Evolutionary conservation across 768 basidiomycete genomes (phyloP).

Genomic region (Tulasnella sp.): DNA sequence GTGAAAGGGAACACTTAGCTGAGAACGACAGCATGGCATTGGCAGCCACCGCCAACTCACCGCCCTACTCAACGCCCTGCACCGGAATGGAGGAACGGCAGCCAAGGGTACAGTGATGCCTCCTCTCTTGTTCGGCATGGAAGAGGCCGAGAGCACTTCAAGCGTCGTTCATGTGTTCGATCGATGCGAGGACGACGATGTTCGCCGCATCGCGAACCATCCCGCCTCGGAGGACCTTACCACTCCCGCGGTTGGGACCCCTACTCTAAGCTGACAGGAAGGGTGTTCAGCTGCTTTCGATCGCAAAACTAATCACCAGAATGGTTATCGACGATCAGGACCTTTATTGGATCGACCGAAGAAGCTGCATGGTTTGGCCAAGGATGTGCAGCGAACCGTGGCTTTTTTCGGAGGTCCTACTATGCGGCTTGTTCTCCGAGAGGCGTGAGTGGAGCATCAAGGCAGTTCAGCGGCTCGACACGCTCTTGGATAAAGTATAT

Average conservation of each 20-base stretch:
- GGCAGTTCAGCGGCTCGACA: not conserved
- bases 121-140: not conserved
- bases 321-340: not conserved
- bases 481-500: not conserved
- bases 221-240: not conserved
- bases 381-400: not conserved
- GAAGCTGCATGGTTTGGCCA: not conserved
- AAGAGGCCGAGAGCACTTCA: not conserved
- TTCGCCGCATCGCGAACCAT: not conserved
- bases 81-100: not conserved
- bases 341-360: not conserved
- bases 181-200: not conserved
- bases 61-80: no score
- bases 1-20: no score
- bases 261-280: constrained; percentile 2
- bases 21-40: no score
- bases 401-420: not conserved
- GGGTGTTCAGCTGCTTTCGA: not conserved
- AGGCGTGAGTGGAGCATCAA: not conserved
- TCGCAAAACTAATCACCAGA: not conserved
- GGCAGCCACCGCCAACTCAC: no score
- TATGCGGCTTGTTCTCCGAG: not conserved
- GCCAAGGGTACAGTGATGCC: no score
- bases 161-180: not conserved
- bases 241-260: not conserved